Evolutionary conservation across 2,329 filamentous ascomycete species (phyloP), one percentile per base, ranked within the genome.

Genomic region (Penicillium sclerotigenum): DNA sequence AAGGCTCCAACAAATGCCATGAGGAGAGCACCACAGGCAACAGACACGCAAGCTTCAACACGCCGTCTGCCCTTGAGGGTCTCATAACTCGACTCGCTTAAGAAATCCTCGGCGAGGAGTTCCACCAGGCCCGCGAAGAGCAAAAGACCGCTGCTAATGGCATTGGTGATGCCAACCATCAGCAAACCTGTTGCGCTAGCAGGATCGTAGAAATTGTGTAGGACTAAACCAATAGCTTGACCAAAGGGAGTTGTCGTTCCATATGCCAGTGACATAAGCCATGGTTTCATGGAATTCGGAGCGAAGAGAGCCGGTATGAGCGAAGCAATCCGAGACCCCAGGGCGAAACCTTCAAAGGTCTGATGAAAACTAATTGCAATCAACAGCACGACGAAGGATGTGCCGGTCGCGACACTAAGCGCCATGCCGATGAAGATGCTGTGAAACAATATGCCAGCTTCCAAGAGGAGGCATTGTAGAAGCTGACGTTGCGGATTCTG

Each of bases 341-440:
- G 83, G 0, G 91, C 91, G 14, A 96, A 85, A 2, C 91, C 91
- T 75, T 96, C 91, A 62, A 96, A 96, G 1, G 89, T 91, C 75
- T 96, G 89, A 68, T 94, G 90, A 73, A 93, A 92, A 61, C 84
- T 85, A 59, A 94, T 91, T 47, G 90, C 90, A 29, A 92, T 80
- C 0, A 94, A 79, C 60, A 94, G 89, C 13, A 93, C 88, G 40
- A 90, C 79, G 68, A 94, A 94, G 1, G 88, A 85, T 0, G 89
- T 87, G 0, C 89, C 89, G 0, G 88, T 91, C 0, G 90, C 87
- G 0, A 94, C 90, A 0, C 88, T 91, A 29, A 94, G 81, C 4
- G 90, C 89, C 88, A 93, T 92, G 59, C 90, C 90, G 65, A 94
- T 93, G 68, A 94, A 94, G 52, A 94, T 81, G 67, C 86, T 89